Evolutionary conservation across 352 stramenopile genomes (phyloP).

Genomic region (Phytopythium ostracodes): DNA sequence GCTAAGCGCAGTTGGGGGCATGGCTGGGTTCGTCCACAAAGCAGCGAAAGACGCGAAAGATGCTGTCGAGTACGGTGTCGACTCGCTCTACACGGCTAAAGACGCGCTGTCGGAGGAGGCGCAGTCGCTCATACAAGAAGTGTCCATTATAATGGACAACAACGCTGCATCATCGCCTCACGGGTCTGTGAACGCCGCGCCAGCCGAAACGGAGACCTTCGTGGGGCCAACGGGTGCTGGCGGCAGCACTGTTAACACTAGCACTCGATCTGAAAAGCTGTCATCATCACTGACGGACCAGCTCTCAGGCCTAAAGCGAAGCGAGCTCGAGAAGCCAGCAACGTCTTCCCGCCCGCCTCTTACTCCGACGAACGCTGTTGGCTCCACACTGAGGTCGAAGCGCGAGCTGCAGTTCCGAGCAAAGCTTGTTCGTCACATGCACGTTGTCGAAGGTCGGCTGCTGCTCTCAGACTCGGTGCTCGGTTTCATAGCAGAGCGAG

Average conservation of each 20-base stretch:
- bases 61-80: conserved; percentile 61
- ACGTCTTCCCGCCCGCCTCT: neutral
- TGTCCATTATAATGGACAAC: conserved; percentile 53
- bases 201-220: neutral
- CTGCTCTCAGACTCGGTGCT: conserved; percentile 48
- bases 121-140: conserved; percentile 53
- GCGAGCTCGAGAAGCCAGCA: neutral
- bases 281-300: neutral
- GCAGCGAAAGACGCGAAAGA: conserved; percentile 75
- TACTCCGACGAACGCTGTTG: neutral
- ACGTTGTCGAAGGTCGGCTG: conserved; percentile 64
- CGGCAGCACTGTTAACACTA: neutral
- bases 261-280: neutral
- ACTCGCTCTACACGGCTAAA: conserved; percentile 69
- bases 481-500: conserved; percentile 55
- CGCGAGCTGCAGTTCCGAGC: conserved; percentile 37
- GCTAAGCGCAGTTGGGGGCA: conserved; percentile 58
- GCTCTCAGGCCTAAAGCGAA: conserved; percentile 12
- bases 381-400: conserved; percentile 1
- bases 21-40: conserved; percentile 68
- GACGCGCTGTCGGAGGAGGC: conserved; percentile 67
- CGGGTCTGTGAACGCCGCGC: neutral
- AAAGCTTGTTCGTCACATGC: conserved; percentile 71
- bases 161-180: neutral
- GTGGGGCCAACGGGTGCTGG: too few relatives aligned